These are phyloP conservation scores for Diaporthe australafricana DNA, from an alignment of 2,329 filamentous ascomycete genomes.

Conservation along the genomic window DNA sequence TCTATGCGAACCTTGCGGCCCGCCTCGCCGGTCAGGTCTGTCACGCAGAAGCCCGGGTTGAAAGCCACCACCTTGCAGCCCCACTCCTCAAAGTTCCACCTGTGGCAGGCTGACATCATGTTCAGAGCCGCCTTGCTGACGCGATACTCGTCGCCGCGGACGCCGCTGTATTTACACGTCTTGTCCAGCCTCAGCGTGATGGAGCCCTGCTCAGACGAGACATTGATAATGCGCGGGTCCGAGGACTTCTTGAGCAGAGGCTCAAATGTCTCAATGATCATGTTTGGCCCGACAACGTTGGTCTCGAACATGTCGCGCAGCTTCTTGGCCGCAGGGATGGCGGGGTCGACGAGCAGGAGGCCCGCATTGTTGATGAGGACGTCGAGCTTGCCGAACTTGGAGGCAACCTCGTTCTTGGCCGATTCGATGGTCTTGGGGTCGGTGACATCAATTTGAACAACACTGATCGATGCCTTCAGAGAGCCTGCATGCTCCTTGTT, in stretches of 20 bases:
- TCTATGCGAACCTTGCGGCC: slow-evolving; percentile 42
- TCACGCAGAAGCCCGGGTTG: slow-evolving; percentile 49
- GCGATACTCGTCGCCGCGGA: slow-evolving; percentile 46
- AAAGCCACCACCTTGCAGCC: slow-evolving; percentile 48
- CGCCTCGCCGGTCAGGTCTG: slow-evolving; percentile 46
- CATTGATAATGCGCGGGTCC: slow-evolving; percentile 47
- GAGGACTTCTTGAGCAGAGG: slow-evolving; percentile 46
- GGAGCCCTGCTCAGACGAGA: slow-evolving; percentile 49
- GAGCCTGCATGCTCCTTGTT: background rate
- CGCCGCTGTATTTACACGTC: slow-evolving; percentile 29
- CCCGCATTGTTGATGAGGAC: slow-evolving; percentile 72
- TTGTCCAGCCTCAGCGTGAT: slow-evolving; percentile 44
- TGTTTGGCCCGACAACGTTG: slow-evolving; percentile 57
- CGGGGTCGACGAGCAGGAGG: slow-evolving; percentile 50
- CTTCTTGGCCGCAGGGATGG: too few species aligned
- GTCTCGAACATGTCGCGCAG: slow-evolving; percentile 61
- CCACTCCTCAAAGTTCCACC: slow-evolving; percentile 44
- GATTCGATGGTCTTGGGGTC: slow-evolving; percentile 67
- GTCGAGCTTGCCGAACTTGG: slow-evolving; percentile 62
- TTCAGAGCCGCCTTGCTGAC: slow-evolving; percentile 53
- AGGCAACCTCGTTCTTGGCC: slow-evolving; percentile 62
- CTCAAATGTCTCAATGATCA: slow-evolving; percentile 47
- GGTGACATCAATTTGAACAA: slow-evolving; percentile 67
- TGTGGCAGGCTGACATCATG: slow-evolving; percentile 48
- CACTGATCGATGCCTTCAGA: slow-evolving; percentile 10